These are phyloP conservation scores for Globisporangium mamillatum DNA, from an alignment of 352 stramenopile genomes.

Conservation along the genomic window DNA sequence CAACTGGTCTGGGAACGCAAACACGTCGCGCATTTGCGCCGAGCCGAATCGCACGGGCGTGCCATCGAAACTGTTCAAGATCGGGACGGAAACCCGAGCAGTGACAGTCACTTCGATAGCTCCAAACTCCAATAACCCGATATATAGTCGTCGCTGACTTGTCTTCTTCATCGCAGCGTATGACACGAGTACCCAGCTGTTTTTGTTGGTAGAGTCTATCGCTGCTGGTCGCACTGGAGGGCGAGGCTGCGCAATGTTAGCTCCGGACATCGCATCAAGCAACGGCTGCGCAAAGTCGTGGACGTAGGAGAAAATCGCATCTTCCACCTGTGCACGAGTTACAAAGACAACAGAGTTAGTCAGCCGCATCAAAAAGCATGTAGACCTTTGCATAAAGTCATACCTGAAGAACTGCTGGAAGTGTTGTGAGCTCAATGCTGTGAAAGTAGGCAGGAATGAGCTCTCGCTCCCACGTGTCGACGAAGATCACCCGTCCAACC, in stretches of 20 bases:
- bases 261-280: slow-evolving; percentile 29
- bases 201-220: neutral
- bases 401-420: slow-evolving; percentile 71
- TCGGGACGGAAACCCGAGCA: slow-evolving; percentile 68
- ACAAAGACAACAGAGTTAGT: slow-evolving; percentile 1
- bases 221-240: neutral
- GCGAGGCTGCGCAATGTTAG: neutral
- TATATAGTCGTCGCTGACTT: slow-evolving; percentile 58
- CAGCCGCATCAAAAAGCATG: neutral
- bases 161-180: slow-evolving; percentile 25
- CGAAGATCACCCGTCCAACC: slow-evolving; percentile 48
- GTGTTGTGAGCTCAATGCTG: slow-evolving; percentile 53
- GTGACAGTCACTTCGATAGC: slow-evolving; percentile 66
- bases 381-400: neutral
- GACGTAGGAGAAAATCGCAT: slow-evolving; percentile 46
- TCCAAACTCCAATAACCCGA: slow-evolving; percentile 57
- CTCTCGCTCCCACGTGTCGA: slow-evolving; percentile 43
- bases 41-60: slow-evolving; percentile 65
- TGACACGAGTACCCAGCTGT: slow-evolving; percentile 13
- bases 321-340: slow-evolving; percentile 39
- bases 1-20: slow-evolving; percentile 70
- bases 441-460: slow-evolving; percentile 65
- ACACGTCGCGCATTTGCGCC: slow-evolving; percentile 61
- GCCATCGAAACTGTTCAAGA: slow-evolving; percentile 81
- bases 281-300: slow-evolving; percentile 45